Evolutionary conservation across 179 eudicot genomes (phyloP).

Genomic region (Beta corolliflora): DNA sequence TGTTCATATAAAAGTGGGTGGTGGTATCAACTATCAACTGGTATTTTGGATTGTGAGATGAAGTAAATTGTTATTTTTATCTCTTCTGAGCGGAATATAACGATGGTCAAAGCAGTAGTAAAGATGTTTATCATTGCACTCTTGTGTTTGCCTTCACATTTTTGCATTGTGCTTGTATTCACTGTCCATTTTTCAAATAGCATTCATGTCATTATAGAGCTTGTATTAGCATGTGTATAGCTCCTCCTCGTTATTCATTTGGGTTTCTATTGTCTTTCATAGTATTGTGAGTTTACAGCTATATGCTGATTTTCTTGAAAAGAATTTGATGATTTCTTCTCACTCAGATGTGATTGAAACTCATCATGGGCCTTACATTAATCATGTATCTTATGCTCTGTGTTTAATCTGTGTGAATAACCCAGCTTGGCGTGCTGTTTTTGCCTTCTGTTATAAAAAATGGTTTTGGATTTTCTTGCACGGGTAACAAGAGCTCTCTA

Average conservation of each 20-base stretch:
- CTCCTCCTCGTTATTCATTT: not conserved
- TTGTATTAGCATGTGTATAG: not conserved
- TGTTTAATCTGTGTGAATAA: conserved; percentile 19
- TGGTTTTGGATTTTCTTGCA: conserved; percentile 71
- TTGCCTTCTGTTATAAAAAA: conserved; percentile 51
- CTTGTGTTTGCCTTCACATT: not conserved
- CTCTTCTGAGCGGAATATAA: no score
- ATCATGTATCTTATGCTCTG: conserved; percentile 9
- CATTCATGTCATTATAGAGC: not conserved
- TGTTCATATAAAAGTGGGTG: no score
- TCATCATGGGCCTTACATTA: not conserved
- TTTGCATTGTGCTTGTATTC: not conserved
- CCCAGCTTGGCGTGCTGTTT: conserved; percentile 89
- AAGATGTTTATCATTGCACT: not conserved
- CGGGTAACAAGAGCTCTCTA: conserved; percentile 38
- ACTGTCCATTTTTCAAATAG: not conserved
- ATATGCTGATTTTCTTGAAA: not conserved
- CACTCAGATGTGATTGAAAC: not conserved
- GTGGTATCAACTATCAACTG: no score
- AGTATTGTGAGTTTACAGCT: not conserved
- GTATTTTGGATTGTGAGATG: no score
- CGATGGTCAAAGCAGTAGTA: not conserved
- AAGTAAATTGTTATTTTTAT: no score
- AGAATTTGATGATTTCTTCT: not conserved
- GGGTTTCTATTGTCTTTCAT: not conserved